A percentile compares a stretch with the other conserved stretches of the same genome.
Evolutionary conservation across 805 yeast species (phyloP).

Genomic region (Yarrowia keelungensis): DNA sequence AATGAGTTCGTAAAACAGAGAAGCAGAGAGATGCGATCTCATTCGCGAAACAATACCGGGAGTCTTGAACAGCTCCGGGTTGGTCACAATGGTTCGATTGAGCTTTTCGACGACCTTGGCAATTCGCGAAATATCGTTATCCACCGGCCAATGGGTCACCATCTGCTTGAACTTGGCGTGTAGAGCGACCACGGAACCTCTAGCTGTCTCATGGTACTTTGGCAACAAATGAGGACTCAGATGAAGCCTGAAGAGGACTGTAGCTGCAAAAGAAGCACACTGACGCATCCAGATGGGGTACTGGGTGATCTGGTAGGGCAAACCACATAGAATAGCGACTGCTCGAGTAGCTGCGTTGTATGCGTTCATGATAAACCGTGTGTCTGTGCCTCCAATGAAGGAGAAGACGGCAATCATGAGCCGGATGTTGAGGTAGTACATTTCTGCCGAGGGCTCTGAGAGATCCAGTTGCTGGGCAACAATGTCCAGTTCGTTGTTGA

Average conservation of each 20-base stretch:
- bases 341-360: slow-evolving; percentile 81
- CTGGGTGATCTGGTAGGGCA: slow-evolving; percentile 76
- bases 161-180: slow-evolving; percentile 88
- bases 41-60: slow-evolving; percentile 82
- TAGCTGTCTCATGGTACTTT: slow-evolving; percentile 80
- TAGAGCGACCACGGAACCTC: slow-evolving; percentile 92
- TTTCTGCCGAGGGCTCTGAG: slow-evolving; percentile 67
- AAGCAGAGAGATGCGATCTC: slow-evolving; percentile 92
- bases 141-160: slow-evolving; percentile 89
- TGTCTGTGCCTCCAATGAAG: slow-evolving; percentile 82
- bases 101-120: slow-evolving; percentile 90
- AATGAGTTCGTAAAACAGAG: slow-evolving; percentile 87
- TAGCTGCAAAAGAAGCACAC: slow-evolving; percentile 77
- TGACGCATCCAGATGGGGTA: slow-evolving; percentile 87
- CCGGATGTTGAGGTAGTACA: slow-evolving; percentile 77
- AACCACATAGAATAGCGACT: slow-evolving; percentile 74
- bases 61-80: slow-evolving; percentile 80
- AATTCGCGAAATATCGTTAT: slow-evolving; percentile 88
- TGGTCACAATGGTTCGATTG: slow-evolving; percentile 83
- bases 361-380: slow-evolving; percentile 80
- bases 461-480: slow-evolving; percentile 70
- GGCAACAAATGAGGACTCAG: slow-evolving; percentile 75
- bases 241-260: slow-evolving; percentile 80
- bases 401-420: slow-evolving; percentile 88
- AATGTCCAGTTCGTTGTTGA: slow-evolving; percentile 79